Evolutionary conservation across 768 basidiomycete genomes (phyloP).

Genomic region (Panaeolus papilionaceus): DNA sequence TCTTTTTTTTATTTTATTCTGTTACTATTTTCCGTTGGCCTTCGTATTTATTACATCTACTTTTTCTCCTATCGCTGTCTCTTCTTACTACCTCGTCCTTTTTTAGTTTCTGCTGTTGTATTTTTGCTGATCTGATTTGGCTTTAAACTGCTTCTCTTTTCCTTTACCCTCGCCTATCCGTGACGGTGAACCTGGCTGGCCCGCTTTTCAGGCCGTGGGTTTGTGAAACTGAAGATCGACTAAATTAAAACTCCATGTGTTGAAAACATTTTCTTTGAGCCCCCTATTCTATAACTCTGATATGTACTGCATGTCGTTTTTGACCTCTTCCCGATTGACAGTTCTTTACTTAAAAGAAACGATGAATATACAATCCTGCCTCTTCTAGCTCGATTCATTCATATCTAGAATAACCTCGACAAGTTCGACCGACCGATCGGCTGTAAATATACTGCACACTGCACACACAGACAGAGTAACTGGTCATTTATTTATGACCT

Average conservation of each 20-base stretch:
- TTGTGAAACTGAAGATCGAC: not conserved
- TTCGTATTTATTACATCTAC: not conserved
- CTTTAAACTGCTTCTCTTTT: not conserved
- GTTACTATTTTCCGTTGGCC: conserved; percentile 5
- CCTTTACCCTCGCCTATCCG: not conserved
- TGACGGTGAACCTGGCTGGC: not conserved
- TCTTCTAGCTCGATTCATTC: not conserved
- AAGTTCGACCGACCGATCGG: not conserved
- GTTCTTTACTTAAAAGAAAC: not conserved
- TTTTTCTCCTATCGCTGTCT: not conserved
- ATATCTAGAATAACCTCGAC: not conserved
- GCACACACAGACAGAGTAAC: not conserved
- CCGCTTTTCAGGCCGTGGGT: not conserved
- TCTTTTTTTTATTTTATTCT: conserved; percentile 1
- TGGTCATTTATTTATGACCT: not conserved
- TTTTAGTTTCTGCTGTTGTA: not conserved
- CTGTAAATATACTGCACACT: not conserved
- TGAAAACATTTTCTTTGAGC: not conserved
- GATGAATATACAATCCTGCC: not conserved
- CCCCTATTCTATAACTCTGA: not conserved
- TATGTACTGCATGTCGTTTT: not conserved
- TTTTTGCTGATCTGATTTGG: conserved; percentile 2
- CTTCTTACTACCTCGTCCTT: not conserved
- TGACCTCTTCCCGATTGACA: conserved; percentile 1
- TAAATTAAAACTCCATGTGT: not conserved